Evolutionary conservation across 495 filamentous ascomycete species (phyloP), one percentile per base, ranked within the genome.

Genomic region (Sporormia fimetaria): DNA sequence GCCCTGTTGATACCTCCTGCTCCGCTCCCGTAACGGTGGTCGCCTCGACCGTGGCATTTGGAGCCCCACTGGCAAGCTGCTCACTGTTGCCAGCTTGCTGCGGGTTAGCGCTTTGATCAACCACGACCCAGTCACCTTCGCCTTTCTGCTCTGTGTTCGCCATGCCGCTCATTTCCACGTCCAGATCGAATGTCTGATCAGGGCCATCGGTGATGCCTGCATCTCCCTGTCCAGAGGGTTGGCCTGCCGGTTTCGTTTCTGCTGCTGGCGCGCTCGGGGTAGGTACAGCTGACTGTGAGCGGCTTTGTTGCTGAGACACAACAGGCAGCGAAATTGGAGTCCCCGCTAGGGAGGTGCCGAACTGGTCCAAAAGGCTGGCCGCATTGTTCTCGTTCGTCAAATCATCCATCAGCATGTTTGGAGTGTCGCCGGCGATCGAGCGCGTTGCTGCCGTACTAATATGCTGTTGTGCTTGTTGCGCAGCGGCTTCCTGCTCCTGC

Each of bases 51-150:
- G 26, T 18, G 10, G 32, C 25, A 14, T 17, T 30, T 32, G 32
- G 38, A 40, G 46, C 37, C 8, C 25, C 24, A 23, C 9, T 37
- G 18, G 24, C 20, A 12, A 32, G 16, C 5, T 29, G 25, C 22
- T 33, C 25, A 24, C 21, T 35, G 15, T 16, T 34, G 8, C 33
- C 33, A 39, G 45, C 31, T n/a, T 49, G 35, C 25, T 45, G 44
- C 12, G n/a, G 37, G 11, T 51, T 47, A 27, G 41, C 46, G 20
- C 40, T 34, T 18, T 56, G 43, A 31, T 67, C 63, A 24, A 78
- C 68, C 65, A 78, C 69, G 28, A 76, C 70, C 74, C 74, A 78
- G 39, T 76, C 74, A 17, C 63, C 67, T n/a, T 63, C 62, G 7
- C 39, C 49, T 31, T 48, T 52, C n/a, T 40, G 52, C 2, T 49